A percentile compares a stretch with the other conserved stretches of the same genome.
Conservation (phyloP, 768 basidiomycete species). For the Candolleomyces efflorescens region DNA sequence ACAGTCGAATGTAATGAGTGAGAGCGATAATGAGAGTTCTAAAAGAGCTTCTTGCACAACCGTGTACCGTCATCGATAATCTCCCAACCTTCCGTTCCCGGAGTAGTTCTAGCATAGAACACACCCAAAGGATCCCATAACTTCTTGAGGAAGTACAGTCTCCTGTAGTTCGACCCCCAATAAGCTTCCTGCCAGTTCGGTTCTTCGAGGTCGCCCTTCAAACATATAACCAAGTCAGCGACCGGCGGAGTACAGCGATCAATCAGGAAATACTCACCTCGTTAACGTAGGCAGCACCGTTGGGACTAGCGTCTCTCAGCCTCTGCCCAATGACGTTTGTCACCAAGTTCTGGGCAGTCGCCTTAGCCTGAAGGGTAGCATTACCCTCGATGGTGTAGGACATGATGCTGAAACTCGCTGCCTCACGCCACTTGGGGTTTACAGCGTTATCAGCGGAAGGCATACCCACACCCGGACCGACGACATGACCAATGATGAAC, state of each 20-base stretch:
- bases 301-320: constrained; percentile 11
- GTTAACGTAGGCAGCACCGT: constrained; percentile 12
- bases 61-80: constrained; percentile 4
- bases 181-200: constrained; percentile 13
- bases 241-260: neutral
- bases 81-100: constrained; percentile 9
- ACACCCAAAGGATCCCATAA: constrained; percentile 7
- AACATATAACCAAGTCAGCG: neutral
- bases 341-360: constrained; percentile 6
- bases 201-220: constrained; percentile 12
- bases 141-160: constrained; percentile 6
- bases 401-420: neutral
- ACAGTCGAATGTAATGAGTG: too few species aligned
- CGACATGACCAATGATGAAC: constrained; percentile 10
- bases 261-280: neutral
- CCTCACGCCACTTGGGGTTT: constrained; percentile 7
- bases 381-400: neutral
- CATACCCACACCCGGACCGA: constrained; percentile 2
- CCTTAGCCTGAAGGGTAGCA: constrained; percentile 8
- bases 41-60: constrained; percentile 6
- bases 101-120: constrained; percentile 8
- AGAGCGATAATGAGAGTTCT: too few species aligned
- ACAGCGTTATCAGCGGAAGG: constrained; percentile 7
- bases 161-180: constrained; percentile 13
- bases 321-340: constrained; percentile 10